Percentiles rank a stretch among this genome's conserved stretches.
Conservation (phyloP, 352 stramenopile genomes). For the Globisporangium cystogenes region DNA sequence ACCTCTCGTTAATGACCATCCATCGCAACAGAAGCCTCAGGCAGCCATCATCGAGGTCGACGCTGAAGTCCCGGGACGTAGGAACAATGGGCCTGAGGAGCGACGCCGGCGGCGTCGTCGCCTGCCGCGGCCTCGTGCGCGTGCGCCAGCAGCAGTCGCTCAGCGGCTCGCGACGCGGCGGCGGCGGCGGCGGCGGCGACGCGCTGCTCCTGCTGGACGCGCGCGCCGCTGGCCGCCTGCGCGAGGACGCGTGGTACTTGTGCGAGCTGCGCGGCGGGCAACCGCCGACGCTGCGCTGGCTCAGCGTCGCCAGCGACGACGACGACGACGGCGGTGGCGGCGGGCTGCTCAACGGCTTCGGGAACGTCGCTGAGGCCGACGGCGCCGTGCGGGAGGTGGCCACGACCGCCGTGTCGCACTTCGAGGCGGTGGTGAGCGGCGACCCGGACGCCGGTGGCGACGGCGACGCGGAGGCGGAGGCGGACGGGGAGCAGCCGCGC, state of each 20-base stretch:
- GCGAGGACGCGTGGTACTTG: slow-evolving; percentile 47
- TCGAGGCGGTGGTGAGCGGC: slow-evolving; percentile 39
- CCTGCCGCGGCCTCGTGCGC: slow-evolving; percentile 35
- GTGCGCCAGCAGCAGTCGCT: slow-evolving; percentile 31
- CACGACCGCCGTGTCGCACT: slow-evolving; percentile 27
- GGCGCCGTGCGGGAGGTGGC: slow-evolving; percentile 14
- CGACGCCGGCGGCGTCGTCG: slow-evolving; percentile 6
- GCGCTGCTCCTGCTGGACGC: slow-evolving; percentile 7
- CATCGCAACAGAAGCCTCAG: too few species aligned
- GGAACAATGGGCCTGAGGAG: slow-evolving; percentile 3
- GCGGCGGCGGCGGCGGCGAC: background rate
- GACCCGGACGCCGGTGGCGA: slow-evolving; percentile 14
- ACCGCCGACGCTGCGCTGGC: slow-evolving; percentile 28
- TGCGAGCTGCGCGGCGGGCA: slow-evolving; percentile 19
- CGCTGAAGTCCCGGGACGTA: background rate
- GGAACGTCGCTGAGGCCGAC: background rate
- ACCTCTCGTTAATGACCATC: too few species aligned
- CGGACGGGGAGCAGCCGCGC: background rate
- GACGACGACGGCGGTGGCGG: slow-evolving; percentile 21
- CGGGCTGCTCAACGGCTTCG: background rate
- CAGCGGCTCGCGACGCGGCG: slow-evolving; percentile 3
- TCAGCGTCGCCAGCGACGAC: slow-evolving; percentile 25
- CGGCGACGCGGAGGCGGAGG: background rate
- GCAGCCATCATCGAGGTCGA: background rate
- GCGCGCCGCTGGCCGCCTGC: slow-evolving; percentile 14